Percentiles rank a stretch among this genome's conserved stretches.
phyloP scores from a whole-genome alignment of 768 basidiomycete species.

The Trametes villosa region DNA sequence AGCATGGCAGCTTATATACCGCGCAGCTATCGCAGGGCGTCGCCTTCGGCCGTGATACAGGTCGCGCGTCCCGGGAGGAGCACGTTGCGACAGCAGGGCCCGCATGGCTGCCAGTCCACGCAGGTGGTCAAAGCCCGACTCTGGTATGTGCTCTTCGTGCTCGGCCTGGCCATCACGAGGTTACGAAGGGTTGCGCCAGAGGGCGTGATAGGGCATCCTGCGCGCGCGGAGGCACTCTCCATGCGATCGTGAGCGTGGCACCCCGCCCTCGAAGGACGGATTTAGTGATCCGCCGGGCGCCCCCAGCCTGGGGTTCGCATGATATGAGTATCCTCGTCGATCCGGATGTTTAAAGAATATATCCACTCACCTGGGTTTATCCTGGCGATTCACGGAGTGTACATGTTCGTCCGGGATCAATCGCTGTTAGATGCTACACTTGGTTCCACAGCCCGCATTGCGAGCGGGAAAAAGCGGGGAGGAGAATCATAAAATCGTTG shows the following conservation, averaged over 20 bases:
- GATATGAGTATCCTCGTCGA: neutral
- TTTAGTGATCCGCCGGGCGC: neutral
- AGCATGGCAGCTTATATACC: constrained; percentile 4
- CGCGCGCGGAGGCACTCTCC: neutral
- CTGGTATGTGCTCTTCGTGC: neutral
- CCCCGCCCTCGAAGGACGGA: neutral
- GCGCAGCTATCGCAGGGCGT: neutral
- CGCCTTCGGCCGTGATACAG: neutral
- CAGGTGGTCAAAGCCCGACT: neutral
- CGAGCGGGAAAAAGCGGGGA: too few relatives aligned
- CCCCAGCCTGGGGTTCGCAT: neutral
- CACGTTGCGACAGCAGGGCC: neutral
- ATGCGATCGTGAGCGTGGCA: neutral
- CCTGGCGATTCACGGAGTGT: neutral
- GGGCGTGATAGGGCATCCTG: neutral
- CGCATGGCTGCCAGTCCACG: constrained; percentile 6
- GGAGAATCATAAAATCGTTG: neutral
- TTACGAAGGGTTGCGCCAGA: neutral
- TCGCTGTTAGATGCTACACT: too few relatives aligned
- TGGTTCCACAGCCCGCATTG: too few relatives aligned
- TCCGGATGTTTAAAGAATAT: neutral
- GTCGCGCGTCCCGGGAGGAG: neutral
- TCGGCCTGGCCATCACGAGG: constrained; percentile 5
- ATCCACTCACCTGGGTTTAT: neutral
- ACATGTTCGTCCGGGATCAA: neutral